Evolutionary conservation across 139 green algal genomes (phyloP), one percentile per base, ranked within the genome.

Genomic region (Nannochloris sp.): DNA sequence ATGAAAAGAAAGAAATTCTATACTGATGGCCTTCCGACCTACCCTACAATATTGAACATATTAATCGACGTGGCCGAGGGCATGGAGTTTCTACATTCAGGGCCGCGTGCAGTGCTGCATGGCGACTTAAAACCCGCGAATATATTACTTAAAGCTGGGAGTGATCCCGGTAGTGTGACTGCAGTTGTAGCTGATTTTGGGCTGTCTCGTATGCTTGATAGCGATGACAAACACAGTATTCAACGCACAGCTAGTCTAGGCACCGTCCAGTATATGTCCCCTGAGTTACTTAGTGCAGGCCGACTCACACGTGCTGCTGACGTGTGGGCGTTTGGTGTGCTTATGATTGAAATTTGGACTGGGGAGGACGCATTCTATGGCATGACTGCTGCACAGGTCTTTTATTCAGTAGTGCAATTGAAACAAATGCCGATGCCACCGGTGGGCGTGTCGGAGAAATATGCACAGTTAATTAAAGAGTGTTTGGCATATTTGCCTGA

Each of bases 171-270:
- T 19, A 57, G 24, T 10, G 37, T 47, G 19, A 15, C 29, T 14
- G 42, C 42, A 23, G 32, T 39, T 8, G n/a, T 68, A n/a, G 45
- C 45, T 4, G 61, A 68, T 27, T 68, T 68, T 61, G 61, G 61
- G n/a, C 44, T 60, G 15, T 53, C 33, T n/a, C 47, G 45, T 10
- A 62, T 65, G 32, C 58, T 65, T 15, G 42, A 30, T 1, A n/a
- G n/a, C n/a, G 13, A 27, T 13, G 29, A 8, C 10, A 7, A 45
- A 9, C 25, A 27, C 14, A 61, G 23, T 42, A 29, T 60, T 14
- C 51, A 62, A 14, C 44, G 45, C 61, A 68, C 61, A 19, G 33
- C 60, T 5, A 23, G 24, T 23, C 9, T 68, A 36, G 27, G 61
- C 44, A 68, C 61, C 19, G 44, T 45, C 12, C n/a, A 15, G 6